Percentiles rank a stretch among this genome's conserved stretches.
phyloP scores from a whole-genome alignment of 805 yeast species.

The Kodamaea lidongshanica region DNA sequence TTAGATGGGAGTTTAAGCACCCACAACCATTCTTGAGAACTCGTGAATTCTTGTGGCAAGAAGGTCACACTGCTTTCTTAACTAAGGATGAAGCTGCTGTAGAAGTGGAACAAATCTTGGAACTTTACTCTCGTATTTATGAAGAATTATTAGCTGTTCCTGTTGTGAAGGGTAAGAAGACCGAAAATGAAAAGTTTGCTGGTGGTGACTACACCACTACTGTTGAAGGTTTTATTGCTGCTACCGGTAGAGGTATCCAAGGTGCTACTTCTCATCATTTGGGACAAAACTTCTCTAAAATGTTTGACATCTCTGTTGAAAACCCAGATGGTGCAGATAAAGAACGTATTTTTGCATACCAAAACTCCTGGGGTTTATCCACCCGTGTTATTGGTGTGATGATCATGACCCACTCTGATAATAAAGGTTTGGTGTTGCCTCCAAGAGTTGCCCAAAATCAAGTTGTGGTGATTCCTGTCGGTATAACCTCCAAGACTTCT shows the following conservation, averaged over 20 bases:
- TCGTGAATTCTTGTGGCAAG: constrained; percentile 99
- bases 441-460: constrained; percentile 94
- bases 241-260: constrained; percentile 99
- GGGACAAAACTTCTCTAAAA: constrained; percentile 97
- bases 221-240: constrained; percentile 92
- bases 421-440: constrained; percentile 96
- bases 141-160: constrained; percentile 95
- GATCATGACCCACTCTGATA: constrained; percentile 98
- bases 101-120: constrained; percentile 84
- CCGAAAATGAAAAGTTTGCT: constrained; percentile 97
- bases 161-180: constrained; percentile 88
- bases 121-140: constrained; percentile 77
- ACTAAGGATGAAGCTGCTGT: constrained; percentile 71
- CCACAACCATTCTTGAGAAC: constrained; percentile 99
- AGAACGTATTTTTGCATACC: constrained; percentile 85
- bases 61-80: constrained; percentile 97
- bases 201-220: constrained; percentile 97
- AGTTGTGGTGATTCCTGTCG: constrained; percentile 91
- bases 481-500: constrained; percentile 81
- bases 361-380: constrained; percentile 98
- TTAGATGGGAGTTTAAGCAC: constrained; percentile 99
- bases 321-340: constrained; percentile 87
- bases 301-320: constrained; percentile 94
- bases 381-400: constrained; percentile 98
- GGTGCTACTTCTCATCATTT: constrained; percentile 98